Percentiles rank a stretch among this genome's conserved stretches.
Conservation (phyloP, 768 basidiomycete species). For the Leccinellum albellum region DNA sequence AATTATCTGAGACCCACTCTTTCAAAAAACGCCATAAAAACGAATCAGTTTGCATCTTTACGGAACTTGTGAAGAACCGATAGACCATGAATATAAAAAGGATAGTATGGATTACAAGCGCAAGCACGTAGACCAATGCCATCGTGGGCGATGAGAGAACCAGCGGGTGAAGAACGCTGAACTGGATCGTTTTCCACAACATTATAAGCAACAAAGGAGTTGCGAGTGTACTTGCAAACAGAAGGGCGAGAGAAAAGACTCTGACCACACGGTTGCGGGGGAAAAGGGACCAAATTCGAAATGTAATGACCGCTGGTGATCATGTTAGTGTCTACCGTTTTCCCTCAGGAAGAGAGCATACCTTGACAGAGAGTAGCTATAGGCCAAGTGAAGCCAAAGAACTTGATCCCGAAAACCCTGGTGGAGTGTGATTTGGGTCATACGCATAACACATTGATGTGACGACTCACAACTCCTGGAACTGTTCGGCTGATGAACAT, state of each 20-base stretch:
- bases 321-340: neutral
- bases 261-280: constrained; percentile 1
- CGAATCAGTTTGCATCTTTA: neutral
- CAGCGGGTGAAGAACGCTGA: neutral
- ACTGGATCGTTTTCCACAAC: neutral
- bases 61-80: constrained; percentile 12
- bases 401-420: neutral
- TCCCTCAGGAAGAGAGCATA: neutral
- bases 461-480: neutral
- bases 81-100: constrained; percentile 15
- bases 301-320: constrained; percentile 10
- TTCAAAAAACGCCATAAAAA: constrained; percentile 17
- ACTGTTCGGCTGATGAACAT: neutral
- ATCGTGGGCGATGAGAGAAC: neutral
- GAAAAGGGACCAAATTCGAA: constrained; percentile 16
- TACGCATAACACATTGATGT: neutral
- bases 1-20: constrained; percentile 8
- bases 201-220: neutral
- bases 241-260: constrained; percentile 1
- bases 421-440: neutral
- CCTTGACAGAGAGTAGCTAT: constrained; percentile 9
- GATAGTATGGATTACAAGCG: constrained; percentile 12
- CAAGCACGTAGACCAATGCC: constrained; percentile 13
- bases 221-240: neutral
- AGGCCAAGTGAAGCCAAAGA: constrained; percentile 3